These are phyloP conservation scores for Leishmania martiniquensis DNA, from an alignment of 208 protist genomes.

Conservation along the genomic window DNA sequence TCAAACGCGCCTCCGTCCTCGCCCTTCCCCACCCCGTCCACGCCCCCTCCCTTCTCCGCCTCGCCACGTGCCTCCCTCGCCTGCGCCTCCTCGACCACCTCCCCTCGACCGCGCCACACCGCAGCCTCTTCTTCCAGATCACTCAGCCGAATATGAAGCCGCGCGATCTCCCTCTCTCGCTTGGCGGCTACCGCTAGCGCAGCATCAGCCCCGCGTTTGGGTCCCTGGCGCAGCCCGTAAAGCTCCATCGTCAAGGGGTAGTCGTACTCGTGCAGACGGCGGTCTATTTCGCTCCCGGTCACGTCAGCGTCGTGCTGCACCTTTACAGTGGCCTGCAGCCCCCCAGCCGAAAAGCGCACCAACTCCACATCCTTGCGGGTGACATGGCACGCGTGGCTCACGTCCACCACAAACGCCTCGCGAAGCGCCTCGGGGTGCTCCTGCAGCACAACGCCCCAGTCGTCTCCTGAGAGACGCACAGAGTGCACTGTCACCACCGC, in stretches of 20 bases:
- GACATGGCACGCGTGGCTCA: background rate
- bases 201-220: background rate
- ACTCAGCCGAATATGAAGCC: background rate
- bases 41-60: constrained; percentile 23
- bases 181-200: background rate
- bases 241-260: background rate
- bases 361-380: background rate
- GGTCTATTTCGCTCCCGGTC: background rate
- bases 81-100: background rate
- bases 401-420: background rate
- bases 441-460: background rate
- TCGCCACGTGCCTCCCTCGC: background rate
- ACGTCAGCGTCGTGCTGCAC: background rate
- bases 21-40: background rate
- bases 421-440: background rate
- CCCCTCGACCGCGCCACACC: too few species aligned
- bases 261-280: background rate
- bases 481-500: background rate
- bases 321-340: background rate
- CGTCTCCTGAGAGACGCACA: background rate
- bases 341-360: background rate
- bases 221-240: background rate
- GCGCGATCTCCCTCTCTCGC: too few species aligned
- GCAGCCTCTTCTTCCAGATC: background rate
- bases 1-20: too few species aligned